Conservation (phyloP, 2,329 filamentous ascomycete genomes). For the Paecilomyces dactylethromorphus region DNA sequence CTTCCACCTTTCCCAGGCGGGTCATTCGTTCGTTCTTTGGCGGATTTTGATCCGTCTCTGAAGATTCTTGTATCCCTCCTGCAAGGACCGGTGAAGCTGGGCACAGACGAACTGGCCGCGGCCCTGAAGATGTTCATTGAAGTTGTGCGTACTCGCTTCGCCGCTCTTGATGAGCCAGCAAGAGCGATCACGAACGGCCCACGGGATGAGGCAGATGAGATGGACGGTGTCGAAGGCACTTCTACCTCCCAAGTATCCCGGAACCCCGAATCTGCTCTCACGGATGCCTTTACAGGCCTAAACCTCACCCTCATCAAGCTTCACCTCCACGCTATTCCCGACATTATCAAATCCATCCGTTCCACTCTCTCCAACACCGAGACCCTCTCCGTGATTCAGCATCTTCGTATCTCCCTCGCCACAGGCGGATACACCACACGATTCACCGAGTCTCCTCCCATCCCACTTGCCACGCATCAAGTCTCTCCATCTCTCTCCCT, state of each 20-base stretch:
- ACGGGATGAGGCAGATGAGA: slow-evolving; percentile 11
- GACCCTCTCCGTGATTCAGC: slow-evolving; percentile 33
- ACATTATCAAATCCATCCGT: slow-evolving; percentile 28
- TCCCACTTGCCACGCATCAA: slow-evolving; percentile 26
- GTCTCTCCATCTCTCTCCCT: slow-evolving; percentile 32
- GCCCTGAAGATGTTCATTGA: slow-evolving; percentile 33
- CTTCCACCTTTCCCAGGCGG: slow-evolving; percentile 31
- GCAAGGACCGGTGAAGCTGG: slow-evolving; percentile 26
- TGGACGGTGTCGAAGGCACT: slow-evolving; percentile 11
- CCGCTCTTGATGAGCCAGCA: slow-evolving; percentile 24
- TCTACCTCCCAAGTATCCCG: slow-evolving; percentile 2
- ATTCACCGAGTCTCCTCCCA: slow-evolving; percentile 34
- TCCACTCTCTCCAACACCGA: slow-evolving; percentile 33
- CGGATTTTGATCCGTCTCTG: slow-evolving; percentile 32
- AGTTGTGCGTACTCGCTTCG: slow-evolving; percentile 28
- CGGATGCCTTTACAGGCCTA: slow-evolving; percentile 30
- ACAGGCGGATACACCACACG: slow-evolving; percentile 36
- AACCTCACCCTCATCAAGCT: slow-evolving; percentile 32
- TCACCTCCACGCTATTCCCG: slow-evolving; percentile 24
- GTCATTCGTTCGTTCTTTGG: slow-evolving; percentile 33
- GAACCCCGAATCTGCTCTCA: slow-evolving; percentile 14
- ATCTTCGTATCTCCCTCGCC: slow-evolving; percentile 37
- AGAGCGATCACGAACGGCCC: slow-evolving; percentile 23
- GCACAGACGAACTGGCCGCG: slow-evolving; percentile 33
- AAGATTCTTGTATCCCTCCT: slow-evolving; percentile 31